Conservation (phyloP, 306 rosid genomes). For the Delonix regia region DNA sequence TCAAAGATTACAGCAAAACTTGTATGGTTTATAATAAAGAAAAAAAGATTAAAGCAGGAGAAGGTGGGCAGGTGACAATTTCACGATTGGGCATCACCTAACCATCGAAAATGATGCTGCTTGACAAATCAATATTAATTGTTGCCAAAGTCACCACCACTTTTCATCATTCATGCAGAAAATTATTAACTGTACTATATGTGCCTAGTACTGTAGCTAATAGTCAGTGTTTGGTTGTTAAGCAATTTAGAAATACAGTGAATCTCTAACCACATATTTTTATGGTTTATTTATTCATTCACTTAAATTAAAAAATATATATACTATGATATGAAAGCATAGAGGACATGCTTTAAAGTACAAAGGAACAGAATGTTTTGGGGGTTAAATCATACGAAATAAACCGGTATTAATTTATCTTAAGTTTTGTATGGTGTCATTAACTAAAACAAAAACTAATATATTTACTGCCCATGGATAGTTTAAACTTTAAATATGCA, state of each 20-base stretch:
- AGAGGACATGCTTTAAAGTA: too few relatives aligned
- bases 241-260: background rate
- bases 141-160: background rate
- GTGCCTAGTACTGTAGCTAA: background rate
- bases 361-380: too few relatives aligned
- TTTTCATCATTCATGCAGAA: background rate
- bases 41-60: background rate
- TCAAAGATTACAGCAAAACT: slow-evolving; percentile 16
- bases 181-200: background rate
- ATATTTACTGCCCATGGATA: too few relatives aligned
- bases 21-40: background rate
- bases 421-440: too few relatives aligned
- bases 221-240: background rate
- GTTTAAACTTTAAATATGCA: too few relatives aligned
- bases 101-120: background rate
- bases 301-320: too few relatives aligned
- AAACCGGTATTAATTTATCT: too few relatives aligned
- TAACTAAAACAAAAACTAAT: too few relatives aligned
- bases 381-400: too few relatives aligned
- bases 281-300: background rate
- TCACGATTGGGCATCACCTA: slow-evolving; percentile 8
- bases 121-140: background rate
- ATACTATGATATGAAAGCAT: too few relatives aligned
- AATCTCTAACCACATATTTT: background rate
- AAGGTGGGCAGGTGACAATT: slow-evolving; percentile 3